Evolutionary conservation across 164 flowering plant species (phyloP).

Genomic region (Sextonia rubra): DNA sequence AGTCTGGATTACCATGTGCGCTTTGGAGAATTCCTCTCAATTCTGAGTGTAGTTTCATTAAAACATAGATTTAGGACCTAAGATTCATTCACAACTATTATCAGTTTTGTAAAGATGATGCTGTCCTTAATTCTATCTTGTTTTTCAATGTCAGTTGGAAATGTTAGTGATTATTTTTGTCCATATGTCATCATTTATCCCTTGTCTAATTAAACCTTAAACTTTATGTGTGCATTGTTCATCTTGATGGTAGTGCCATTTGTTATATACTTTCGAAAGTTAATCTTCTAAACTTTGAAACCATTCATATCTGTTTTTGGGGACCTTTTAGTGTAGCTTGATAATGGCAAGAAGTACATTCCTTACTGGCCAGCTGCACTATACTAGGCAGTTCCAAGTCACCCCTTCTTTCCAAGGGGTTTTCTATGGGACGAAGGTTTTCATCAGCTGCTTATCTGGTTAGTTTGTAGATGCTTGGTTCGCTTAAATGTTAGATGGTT

Average conservation of each 20-base stretch:
- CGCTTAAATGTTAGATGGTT: neutral
- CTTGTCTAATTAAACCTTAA: too few relatives aligned
- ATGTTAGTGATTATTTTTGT: too few relatives aligned
- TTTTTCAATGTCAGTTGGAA: too few relatives aligned
- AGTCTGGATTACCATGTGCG: too few relatives aligned
- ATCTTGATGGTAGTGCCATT: neutral
- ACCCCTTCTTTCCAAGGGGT: conserved; percentile 94
- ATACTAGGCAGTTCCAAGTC: conserved; percentile 93
- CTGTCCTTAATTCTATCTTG: too few relatives aligned
- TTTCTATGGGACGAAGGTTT: conserved; percentile 99
- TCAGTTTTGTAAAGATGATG: too few relatives aligned
- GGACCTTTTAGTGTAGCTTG: conserved; percentile 43
- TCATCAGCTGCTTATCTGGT: conserved; percentile 94
- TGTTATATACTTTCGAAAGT: neutral
- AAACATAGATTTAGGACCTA: too few relatives aligned
- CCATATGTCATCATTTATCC: too few relatives aligned
- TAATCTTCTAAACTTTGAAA: neutral
- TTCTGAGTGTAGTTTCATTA: too few relatives aligned
- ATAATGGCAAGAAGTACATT: conserved; percentile 40
- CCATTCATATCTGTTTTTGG: neutral
- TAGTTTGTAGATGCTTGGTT: conserved; percentile 17
- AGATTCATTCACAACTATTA: too few relatives aligned
- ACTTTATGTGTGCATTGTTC: neutral
- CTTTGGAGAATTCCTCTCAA: too few relatives aligned
- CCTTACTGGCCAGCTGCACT: conserved; percentile 96